phyloP scores from a whole-genome alignment of 805 yeast species.

The Metschnikowia noctiluminum region DNA sequence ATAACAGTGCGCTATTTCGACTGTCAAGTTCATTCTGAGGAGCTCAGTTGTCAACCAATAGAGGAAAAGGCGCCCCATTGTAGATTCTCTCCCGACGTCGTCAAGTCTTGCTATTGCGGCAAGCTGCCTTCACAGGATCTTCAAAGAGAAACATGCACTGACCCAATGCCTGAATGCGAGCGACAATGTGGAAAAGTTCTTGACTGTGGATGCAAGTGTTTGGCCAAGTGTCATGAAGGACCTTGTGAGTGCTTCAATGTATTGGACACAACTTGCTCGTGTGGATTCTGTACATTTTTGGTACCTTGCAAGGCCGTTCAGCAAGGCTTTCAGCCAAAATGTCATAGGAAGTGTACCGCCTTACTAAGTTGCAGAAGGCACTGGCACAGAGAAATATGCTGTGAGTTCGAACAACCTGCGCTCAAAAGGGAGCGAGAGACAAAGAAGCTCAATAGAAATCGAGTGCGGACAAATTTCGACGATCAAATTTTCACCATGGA shows the following conservation, averaged over 20 bases:
- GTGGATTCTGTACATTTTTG: slow-evolving; percentile 53
- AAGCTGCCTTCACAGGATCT: slow-evolving; percentile 46
- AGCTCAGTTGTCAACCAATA: slow-evolving; percentile 51
- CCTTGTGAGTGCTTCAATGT: slow-evolving; percentile 62
- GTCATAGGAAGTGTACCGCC: slow-evolving; percentile 71
- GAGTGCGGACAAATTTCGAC: slow-evolving; percentile 32
- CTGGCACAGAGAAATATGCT: slow-evolving; percentile 66
- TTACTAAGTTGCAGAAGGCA: slow-evolving; percentile 78
- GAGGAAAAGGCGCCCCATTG: slow-evolving; percentile 37
- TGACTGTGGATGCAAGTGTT: slow-evolving; percentile 72
- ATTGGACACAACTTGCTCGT: slow-evolving; percentile 55
- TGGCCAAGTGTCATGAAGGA: slow-evolving; percentile 72
- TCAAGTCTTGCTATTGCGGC: slow-evolving; percentile 81
- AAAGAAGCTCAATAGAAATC: slow-evolving; percentile 48
- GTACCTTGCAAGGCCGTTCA: slow-evolving; percentile 64
- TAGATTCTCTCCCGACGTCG: slow-evolving; percentile 55
- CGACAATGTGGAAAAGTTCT: slow-evolving; percentile 58
- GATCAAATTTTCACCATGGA: slow-evolving; percentile 62
- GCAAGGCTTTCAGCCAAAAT: slow-evolving; percentile 52
- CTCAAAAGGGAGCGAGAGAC: slow-evolving; percentile 50
- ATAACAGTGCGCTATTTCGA: slow-evolving; percentile 50
- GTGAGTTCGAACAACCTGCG: slow-evolving; percentile 64
- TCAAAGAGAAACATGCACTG: slow-evolving; percentile 60
- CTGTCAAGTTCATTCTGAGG: slow-evolving; percentile 62
- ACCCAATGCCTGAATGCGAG: slow-evolving; percentile 76